Conservation (phyloP, 331 rosid genomes). For the Rhamnella rubrinervis region DNA sequence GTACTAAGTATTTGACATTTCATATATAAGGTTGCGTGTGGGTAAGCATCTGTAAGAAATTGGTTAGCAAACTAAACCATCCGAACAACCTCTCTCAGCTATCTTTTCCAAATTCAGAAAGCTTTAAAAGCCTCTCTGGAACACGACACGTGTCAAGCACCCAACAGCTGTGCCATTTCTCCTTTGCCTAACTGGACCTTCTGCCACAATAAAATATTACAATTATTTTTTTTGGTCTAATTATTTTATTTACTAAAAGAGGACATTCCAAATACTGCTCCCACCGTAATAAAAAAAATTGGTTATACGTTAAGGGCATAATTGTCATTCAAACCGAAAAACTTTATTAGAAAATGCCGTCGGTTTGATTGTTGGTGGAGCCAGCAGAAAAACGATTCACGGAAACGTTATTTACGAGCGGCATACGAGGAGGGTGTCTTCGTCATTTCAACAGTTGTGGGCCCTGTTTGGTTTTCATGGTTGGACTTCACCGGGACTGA, state of each 20-base stretch:
- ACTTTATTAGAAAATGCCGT: slow-evolving; percentile 13
- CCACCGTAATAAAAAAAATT: neutral
- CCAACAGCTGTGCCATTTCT: slow-evolving; percentile 25
- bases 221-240: neutral
- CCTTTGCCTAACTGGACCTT: slow-evolving; percentile 44
- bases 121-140: too few species aligned
- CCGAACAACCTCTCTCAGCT: slow-evolving; percentile 16
- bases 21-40: slow-evolving; percentile 38
- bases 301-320: neutral
- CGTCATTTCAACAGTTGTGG: neutral
- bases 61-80: slow-evolving; percentile 35
- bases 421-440: neutral
- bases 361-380: slow-evolving; percentile 24
- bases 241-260: slow-evolving; percentile 4
- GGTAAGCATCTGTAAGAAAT: slow-evolving; percentile 31
- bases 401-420: slow-evolving; percentile 1
- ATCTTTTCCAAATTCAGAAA: neutral
- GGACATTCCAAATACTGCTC: slow-evolving; percentile 12
- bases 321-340: neutral
- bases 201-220: slow-evolving; percentile 6
- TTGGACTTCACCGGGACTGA: slow-evolving; percentile 25
- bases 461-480: slow-evolving; percentile 18
- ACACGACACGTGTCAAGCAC: slow-evolving; percentile 33
- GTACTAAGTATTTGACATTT: slow-evolving; percentile 9
- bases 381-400: slow-evolving; percentile 23